These are phyloP conservation scores for Saccharomyces kudriavzevii DNA, from an alignment of 805 yeast genomes.

Conservation along the genomic window DNA sequence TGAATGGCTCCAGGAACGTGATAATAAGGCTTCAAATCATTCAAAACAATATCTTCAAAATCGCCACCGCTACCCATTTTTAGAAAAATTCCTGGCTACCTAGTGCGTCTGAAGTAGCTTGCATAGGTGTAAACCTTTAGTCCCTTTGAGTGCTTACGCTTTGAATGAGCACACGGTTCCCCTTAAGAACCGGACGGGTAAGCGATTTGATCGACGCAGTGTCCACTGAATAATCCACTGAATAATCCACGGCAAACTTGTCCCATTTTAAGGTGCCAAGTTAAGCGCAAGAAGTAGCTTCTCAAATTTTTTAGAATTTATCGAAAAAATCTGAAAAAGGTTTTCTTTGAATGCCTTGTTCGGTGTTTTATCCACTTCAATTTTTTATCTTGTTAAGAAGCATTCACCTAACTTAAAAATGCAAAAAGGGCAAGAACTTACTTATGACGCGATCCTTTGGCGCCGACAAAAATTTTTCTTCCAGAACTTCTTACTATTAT, in stretches of 20 bases:
- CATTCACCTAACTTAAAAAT: neutral
- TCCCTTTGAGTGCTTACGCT: neutral
- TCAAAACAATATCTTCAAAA: constrained; percentile 6
- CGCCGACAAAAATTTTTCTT: neutral
- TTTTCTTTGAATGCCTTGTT: no score
- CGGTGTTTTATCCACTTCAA: neutral
- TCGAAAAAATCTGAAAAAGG: neutral
- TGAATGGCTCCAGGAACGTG: constrained; percentile 32
- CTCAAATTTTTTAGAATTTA: neutral
- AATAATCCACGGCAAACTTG: no score
- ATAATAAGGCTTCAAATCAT: constrained; percentile 13
- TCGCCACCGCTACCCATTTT: neutral
- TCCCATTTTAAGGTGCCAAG: neutral
- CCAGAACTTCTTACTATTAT: neutral
- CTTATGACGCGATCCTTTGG: neutral
- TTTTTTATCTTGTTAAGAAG: neutral
- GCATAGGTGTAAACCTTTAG: no score
- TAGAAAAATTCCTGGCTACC: neutral
- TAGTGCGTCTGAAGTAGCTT: no score
- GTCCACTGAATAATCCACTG: no score
- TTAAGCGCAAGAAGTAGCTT: neutral
- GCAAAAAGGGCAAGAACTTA: neutral
- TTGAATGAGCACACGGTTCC: neutral
- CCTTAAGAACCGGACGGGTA: neutral
- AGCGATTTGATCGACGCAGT: no score